Base-by-base conservation (phyloP, 805 yeast genomes). In the Candida xyloterini region DNA sequence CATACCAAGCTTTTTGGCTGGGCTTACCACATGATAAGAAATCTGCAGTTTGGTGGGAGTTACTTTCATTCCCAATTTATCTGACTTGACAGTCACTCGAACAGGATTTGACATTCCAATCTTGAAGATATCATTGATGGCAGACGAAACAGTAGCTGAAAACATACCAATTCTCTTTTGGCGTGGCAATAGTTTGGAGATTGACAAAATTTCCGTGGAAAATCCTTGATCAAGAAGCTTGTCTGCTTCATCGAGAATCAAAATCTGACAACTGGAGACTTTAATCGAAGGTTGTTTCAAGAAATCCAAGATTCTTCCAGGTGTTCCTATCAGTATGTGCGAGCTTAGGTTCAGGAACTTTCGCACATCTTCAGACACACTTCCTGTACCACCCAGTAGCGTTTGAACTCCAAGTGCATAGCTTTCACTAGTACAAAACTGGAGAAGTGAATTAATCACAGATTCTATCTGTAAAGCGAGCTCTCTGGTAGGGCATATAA, bases 71-170 rank as follows among this genome's bases (percentile, higher is more conserved):
- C 65, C 66, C 2, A 57, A 50, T 1, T 62, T 49, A 27, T 56
- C 48, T 2, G 84, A 73, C 47, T 78, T 83, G 15, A 91, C 99
- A 2, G 82, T 76, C 22, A 93, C 74, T 54, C 81, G 84, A 10
- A 91, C 95, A 0, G 99, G 99, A 58, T 93, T 91, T 39, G 95
- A 74, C 77, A 93, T 78, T 13, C 98, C 98, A 1, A 95, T 82
- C 42, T 84, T 79, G 58, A 88, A 87, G 18, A 93, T 77, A 36
- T 78, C 77, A 25, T 75, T 70, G 9, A 93, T 88, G 0, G 96
- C 93, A 40, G 85, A 80, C 6, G 85, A 76, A 35, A 93, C 79
- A 0, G 99, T 93, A 2, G 99, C 99, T 1, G 96, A 88, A 57
- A 91, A 91, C 14, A 91, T 67, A 1, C 98, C 99, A 0, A 95